These are phyloP conservation scores for Phytopythium mirpurense DNA, from an alignment of 352 stramenopile species.

Conservation along the genomic window DNA sequence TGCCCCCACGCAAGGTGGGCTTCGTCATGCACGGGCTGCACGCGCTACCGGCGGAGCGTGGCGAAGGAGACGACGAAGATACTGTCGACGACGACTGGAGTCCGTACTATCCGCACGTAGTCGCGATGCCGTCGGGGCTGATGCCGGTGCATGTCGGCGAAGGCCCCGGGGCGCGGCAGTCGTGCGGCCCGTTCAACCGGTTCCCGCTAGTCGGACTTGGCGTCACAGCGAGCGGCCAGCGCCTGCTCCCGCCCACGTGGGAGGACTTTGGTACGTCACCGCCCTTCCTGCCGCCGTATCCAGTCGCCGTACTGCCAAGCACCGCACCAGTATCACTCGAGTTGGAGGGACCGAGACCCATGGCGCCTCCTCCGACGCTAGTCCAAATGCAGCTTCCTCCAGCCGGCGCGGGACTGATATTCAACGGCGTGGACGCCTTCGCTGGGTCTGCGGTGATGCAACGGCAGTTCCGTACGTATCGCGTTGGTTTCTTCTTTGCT, in stretches of 20 bases:
- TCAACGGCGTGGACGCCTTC: background rate
- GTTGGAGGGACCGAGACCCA: background rate
- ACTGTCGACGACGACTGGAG: constrained; percentile 23
- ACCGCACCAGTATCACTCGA: background rate
- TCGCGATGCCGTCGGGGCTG: constrained; percentile 54
- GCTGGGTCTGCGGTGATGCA: background rate
- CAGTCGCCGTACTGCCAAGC: constrained; percentile 33
- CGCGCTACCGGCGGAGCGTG: constrained; percentile 18
- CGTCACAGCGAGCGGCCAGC: constrained; percentile 7
- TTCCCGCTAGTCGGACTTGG: constrained; percentile 29
- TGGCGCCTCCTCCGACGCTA: background rate
- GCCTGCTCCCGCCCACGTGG: constrained; percentile 60
- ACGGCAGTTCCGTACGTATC: background rate
- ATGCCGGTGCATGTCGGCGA: constrained; percentile 31
- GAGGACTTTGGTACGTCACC: constrained; percentile 32
- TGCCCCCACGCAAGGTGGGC: constrained; percentile 32
- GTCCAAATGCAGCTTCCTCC: background rate
- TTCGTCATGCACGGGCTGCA: constrained; percentile 49
- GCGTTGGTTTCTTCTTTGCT: too few species aligned
- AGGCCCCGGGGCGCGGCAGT: constrained; percentile 6
- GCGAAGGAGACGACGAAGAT: constrained; percentile 1
- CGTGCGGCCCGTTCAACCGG: constrained; percentile 36
- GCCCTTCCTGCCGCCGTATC: constrained; percentile 58
- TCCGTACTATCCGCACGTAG: constrained; percentile 45
- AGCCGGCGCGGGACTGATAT: background rate